phyloP scores from a whole-genome alignment of 805 yeast genomes.

The Metschnikowia proteae region DNA sequence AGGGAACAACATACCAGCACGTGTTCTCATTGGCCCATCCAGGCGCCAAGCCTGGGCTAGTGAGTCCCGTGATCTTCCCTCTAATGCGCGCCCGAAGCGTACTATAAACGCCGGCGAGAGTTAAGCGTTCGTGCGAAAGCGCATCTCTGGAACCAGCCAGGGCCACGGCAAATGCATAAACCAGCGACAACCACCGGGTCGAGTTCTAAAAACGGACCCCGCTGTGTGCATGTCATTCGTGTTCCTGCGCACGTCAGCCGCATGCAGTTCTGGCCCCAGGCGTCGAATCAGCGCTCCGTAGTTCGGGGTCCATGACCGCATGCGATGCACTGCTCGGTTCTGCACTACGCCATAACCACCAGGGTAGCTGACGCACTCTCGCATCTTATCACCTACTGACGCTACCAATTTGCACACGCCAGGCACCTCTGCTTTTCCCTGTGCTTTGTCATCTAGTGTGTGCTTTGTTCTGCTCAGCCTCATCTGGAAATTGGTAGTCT shows the following conservation, averaged over 20 bases:
- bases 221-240: too few relatives aligned
- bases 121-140: too few relatives aligned
- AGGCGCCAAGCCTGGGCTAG: too few relatives aligned
- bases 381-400: slow-evolving; percentile 2
- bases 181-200: too few relatives aligned
- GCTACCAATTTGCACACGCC: neutral
- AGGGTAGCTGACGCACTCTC: slow-evolving; percentile 4
- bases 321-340: slow-evolving; percentile 3
- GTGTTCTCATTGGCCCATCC: too few relatives aligned
- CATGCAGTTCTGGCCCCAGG: neutral
- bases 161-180: too few relatives aligned
- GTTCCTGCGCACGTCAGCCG: neutral
- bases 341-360: neutral
- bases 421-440: neutral
- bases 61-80: too few relatives aligned
- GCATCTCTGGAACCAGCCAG: too few relatives aligned
- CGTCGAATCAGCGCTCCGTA: neutral
- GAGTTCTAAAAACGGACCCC: too few relatives aligned
- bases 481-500: neutral
- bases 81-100: too few relatives aligned
- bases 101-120: too few relatives aligned
- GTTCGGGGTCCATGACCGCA: neutral
- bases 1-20: too few relatives aligned
- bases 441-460: neutral
- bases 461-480: neutral